Evolutionary conservation across 2,329 filamentous ascomycete genomes (phyloP).

Genomic region (Apiospora aurea): DNA sequence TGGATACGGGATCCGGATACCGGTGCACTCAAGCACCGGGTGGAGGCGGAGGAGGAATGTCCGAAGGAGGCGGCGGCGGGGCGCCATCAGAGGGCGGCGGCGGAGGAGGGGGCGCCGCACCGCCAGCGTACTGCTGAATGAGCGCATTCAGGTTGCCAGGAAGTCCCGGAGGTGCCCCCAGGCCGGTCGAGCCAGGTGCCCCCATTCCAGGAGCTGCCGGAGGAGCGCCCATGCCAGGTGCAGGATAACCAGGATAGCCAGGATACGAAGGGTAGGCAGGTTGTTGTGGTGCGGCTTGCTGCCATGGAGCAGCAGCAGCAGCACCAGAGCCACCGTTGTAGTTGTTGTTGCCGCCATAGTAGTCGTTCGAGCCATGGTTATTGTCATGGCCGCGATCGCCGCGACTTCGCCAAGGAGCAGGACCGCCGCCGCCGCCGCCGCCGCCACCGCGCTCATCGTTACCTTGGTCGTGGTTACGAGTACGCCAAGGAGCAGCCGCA

Average conservation of each 20-base stretch:
- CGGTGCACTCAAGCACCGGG: slow-evolving; percentile 53
- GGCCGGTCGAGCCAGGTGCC: slow-evolving; percentile 50
- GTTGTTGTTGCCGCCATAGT: slow-evolving; percentile 53
- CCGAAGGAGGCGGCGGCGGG: slow-evolving; percentile 66
- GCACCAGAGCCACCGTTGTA: slow-evolving; percentile 41
- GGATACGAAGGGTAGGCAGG: slow-evolving; percentile 64
- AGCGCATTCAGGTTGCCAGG: slow-evolving; percentile 67
- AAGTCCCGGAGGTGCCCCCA: slow-evolving; percentile 62
- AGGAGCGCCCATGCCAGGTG: slow-evolving; percentile 62
- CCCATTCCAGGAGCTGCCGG: slow-evolving; percentile 58
- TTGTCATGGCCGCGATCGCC: slow-evolving; percentile 25
- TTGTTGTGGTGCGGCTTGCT: slow-evolving; percentile 54
- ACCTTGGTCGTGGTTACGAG: slow-evolving; percentile 60
- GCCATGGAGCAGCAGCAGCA: slow-evolving; percentile 63
- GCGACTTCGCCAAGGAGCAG: slow-evolving; percentile 68
- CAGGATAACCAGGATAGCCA: slow-evolving; percentile 57
- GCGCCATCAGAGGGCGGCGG: slow-evolving; percentile 68
- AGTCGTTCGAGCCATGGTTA: slow-evolving; percentile 48
- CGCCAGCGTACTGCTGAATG: slow-evolving; percentile 69
- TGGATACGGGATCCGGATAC: slow-evolving; percentile 8
- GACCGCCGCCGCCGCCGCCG: slow-evolving; percentile 40
- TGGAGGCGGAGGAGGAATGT: slow-evolving; percentile 68
- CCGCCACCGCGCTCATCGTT: slow-evolving; percentile 52
- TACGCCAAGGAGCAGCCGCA: slow-evolving; percentile 82
- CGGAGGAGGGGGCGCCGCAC: slow-evolving; percentile 55